Evolutionary conservation across 2,329 filamentous ascomycete species (phyloP).

Genomic region (Clonostachys byssicola): DNA sequence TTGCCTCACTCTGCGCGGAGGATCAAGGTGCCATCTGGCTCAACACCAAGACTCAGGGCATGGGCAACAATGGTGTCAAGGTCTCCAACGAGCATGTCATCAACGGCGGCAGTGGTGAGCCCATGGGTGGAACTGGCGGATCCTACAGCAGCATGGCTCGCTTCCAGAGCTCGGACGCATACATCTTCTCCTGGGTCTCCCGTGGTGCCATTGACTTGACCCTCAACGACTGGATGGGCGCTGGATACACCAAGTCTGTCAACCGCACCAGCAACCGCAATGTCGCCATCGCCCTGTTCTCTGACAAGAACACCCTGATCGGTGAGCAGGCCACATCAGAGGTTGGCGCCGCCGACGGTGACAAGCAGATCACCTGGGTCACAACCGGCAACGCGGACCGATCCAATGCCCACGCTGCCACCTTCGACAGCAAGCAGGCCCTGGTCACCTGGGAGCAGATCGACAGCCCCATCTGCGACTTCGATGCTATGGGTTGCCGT

Average conservation of each 20-base stretch:
- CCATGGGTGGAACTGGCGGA: conserved; percentile 60
- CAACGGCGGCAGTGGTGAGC: conserved; percentile 53
- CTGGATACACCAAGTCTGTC: conserved; percentile 43
- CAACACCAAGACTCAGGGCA: conserved; percentile 54
- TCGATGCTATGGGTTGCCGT: conserved; percentile 54
- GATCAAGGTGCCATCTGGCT: conserved; percentile 62
- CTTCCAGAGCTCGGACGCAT: conserved; percentile 43
- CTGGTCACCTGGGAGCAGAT: conserved; percentile 61
- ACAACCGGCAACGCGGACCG: conserved; percentile 45
- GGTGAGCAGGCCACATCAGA: conserved; percentile 47
- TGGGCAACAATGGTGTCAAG: conserved; percentile 48
- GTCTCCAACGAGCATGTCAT: conserved; percentile 59
- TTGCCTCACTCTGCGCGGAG: conserved; percentile 55
- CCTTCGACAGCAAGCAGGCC: conserved; percentile 45
- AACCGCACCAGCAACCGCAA: conserved; percentile 56
- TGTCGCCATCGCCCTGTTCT: conserved; percentile 52
- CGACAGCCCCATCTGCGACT: conserved; percentile 46
- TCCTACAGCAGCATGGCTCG: conserved; percentile 54
- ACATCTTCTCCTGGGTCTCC: conserved; percentile 61
- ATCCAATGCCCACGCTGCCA: conserved; percentile 54
- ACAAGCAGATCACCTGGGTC: conserved; percentile 57
- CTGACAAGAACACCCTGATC: conserved; percentile 52
- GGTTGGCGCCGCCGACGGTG: conserved; percentile 48
- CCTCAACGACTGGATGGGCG: conserved; percentile 53
- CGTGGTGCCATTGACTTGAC: conserved; percentile 52